phyloP scores from a whole-genome alignment of 352 stramenopile species.

The Phytophthora citricola region DNA sequence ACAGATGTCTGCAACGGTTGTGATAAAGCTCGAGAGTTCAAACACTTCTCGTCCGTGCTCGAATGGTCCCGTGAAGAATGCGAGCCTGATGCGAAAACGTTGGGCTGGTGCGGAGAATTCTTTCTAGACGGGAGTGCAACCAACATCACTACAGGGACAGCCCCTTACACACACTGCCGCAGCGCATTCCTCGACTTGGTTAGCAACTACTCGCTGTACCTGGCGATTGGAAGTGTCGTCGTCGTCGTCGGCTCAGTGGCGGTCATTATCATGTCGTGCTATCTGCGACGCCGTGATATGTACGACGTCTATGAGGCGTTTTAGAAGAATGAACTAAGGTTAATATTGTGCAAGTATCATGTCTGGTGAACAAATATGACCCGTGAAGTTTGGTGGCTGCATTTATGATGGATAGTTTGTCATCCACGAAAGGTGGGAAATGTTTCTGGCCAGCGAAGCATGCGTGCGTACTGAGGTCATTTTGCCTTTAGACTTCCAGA shows the following conservation, averaged over 20 bases:
- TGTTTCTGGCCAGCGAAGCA: slow-evolving; percentile 4
- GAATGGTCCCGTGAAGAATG: slow-evolving; percentile 84
- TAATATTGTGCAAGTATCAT: slow-evolving; percentile 14
- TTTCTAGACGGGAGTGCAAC: slow-evolving; percentile 40
- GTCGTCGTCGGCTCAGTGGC: slow-evolving; percentile 47
- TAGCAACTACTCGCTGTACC: slow-evolving; percentile 41
- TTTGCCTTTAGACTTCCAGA: slow-evolving; percentile 15
- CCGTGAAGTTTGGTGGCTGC: slow-evolving; percentile 3
- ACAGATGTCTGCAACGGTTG: slow-evolving; percentile 61
- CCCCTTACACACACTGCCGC: slow-evolving; percentile 58
- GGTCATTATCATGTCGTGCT: slow-evolving; percentile 56
- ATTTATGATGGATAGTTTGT: slow-evolving; percentile 22
- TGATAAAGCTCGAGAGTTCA: slow-evolving; percentile 55
- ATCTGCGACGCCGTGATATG: slow-evolving; percentile 47
- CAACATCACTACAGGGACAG: slow-evolving; percentile 38
- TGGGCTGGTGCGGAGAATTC: slow-evolving; percentile 72
- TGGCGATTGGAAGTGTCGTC: slow-evolving; percentile 49
- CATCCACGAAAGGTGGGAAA: slow-evolving; percentile 14
- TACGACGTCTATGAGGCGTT: slow-evolving; percentile 38
- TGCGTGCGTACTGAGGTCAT: slow-evolving; percentile 9
- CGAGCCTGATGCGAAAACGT: slow-evolving; percentile 38
- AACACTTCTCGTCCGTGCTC: slow-evolving; percentile 71
- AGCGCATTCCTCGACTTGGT: slow-evolving; percentile 53
- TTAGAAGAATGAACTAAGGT: slow-evolving; percentile 10
- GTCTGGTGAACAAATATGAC: too few species aligned